These are phyloP conservation scores for Tanacetum coccineum DNA, from an alignment of 129 eudicot species.

Conservation along the genomic window DNA sequence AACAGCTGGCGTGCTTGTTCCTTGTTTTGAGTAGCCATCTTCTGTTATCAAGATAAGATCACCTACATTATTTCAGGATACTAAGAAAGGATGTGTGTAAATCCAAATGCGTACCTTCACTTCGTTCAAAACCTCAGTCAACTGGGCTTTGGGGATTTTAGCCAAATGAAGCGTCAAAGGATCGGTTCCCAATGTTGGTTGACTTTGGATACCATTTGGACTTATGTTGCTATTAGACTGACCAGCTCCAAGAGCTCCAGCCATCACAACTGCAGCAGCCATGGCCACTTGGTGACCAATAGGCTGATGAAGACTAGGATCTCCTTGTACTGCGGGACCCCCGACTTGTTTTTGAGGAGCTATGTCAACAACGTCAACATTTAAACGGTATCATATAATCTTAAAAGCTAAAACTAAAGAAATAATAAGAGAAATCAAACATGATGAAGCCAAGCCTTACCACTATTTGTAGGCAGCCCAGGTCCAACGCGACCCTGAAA, in stretches of 20 bases:
- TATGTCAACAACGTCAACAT: constrained; percentile 17
- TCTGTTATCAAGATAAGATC: constrained; percentile 43
- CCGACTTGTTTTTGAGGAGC: constrained; percentile 71
- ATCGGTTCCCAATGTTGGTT: constrained; percentile 53
- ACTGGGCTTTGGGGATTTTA: constrained; percentile 69
- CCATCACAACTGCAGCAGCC: constrained; percentile 84
- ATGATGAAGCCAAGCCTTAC: constrained; percentile 36
- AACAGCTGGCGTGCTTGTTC: constrained; percentile 80
- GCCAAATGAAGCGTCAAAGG: constrained; percentile 79
- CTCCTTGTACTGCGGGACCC: constrained; percentile 53
- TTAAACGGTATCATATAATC: neutral
- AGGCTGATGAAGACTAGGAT: constrained; percentile 53
- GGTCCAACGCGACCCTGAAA: constrained; percentile 90
- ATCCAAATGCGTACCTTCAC: constrained; percentile 53
- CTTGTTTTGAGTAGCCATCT: constrained; percentile 67
- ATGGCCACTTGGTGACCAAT: constrained; percentile 68
- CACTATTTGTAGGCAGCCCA: constrained; percentile 57
- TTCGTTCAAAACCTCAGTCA: constrained; percentile 69
- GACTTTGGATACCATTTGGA: constrained; percentile 53
- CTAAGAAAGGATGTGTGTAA: constrained; percentile 1
- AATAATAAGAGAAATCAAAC: constrained; percentile 9
- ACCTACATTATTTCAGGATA: constrained; percentile 3
- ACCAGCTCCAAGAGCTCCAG: constrained; percentile 75
- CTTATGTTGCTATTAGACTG: constrained; percentile 40
- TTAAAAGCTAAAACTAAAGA: neutral